Conservation (phyloP, 805 yeast genomes). For the Metschnikowia amazonensis region DNA sequence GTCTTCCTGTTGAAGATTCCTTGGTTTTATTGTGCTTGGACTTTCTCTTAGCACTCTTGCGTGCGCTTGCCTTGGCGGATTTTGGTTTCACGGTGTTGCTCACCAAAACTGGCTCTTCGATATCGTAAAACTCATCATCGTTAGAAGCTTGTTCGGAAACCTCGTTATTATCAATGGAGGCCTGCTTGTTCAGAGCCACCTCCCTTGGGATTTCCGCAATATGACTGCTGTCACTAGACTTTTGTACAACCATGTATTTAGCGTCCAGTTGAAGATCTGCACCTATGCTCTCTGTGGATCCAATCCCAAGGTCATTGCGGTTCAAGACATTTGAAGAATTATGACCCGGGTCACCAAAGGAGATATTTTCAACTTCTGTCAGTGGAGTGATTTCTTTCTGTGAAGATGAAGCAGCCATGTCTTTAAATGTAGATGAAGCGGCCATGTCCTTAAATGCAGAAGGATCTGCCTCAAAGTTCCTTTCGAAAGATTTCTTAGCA, state of each 20-base stretch:
- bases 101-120: constrained; percentile 33
- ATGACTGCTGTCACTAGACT: background rate
- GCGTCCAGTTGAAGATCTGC: constrained; percentile 1
- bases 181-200: background rate
- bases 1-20: constrained; percentile 11
- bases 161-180: background rate
- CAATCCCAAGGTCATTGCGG: background rate
- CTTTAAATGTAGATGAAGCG: background rate
- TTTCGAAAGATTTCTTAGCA: background rate
- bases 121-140: constrained; percentile 35
- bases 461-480: background rate
- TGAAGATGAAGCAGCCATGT: background rate
- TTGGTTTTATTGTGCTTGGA: constrained; percentile 14
- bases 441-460: background rate
- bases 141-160: background rate
- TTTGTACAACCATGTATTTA: background rate
- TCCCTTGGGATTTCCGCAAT: background rate
- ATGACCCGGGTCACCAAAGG: background rate
- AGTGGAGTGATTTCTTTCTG: background rate
- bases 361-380: background rate
- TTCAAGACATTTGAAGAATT: background rate
- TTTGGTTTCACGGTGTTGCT: constrained; percentile 31
- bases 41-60: constrained; percentile 21
- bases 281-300: background rate
- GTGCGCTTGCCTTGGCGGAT: constrained; percentile 21